Conservation (phyloP, 2,329 filamentous ascomycete genomes). For the Rasamsonia emersonii region DNA sequence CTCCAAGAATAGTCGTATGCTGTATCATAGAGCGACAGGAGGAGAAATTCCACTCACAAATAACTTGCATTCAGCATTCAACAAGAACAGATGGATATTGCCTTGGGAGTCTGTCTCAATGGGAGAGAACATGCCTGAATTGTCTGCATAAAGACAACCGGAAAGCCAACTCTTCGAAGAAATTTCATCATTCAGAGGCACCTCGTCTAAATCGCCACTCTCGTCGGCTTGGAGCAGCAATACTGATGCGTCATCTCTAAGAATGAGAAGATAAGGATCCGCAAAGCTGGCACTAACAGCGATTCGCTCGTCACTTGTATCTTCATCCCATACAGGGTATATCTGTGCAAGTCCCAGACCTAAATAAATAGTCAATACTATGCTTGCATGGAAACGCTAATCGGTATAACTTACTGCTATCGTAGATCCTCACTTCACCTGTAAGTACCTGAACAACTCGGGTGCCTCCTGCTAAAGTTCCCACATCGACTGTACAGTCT, state of each 20-base stretch:
- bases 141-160: slow-evolving; percentile 74
- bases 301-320: slow-evolving; percentile 66
- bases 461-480: slow-evolving; percentile 69
- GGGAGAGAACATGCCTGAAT: slow-evolving; percentile 45
- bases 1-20: too few species aligned
- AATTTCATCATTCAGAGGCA: slow-evolving; percentile 54
- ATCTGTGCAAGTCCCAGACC: slow-evolving; percentile 86
- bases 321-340: slow-evolving; percentile 84
- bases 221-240: slow-evolving; percentile 71
- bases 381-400: slow-evolving; percentile 9
- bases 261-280: slow-evolving; percentile 75
- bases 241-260: slow-evolving; percentile 75
- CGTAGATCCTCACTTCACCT: slow-evolving; percentile 82
- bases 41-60: slow-evolving; percentile 47
- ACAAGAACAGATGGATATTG: slow-evolving; percentile 63
- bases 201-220: slow-evolving; percentile 75
- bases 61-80: slow-evolving; percentile 66
- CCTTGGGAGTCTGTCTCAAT: slow-evolving; percentile 23
- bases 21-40: too few species aligned
- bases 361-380: slow-evolving; percentile 23
- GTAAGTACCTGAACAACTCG: slow-evolving; percentile 81
- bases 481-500: slow-evolving; percentile 77
- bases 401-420: slow-evolving; percentile 63
- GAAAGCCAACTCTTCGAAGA: slow-evolving; percentile 67
- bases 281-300: slow-evolving; percentile 74